A percentile compares a stretch with the other conserved stretches of the same genome.
These are phyloP conservation scores for Dendrobium nobile DNA, from an alignment of 106 monocot species.

Conservation along the genomic window DNA sequence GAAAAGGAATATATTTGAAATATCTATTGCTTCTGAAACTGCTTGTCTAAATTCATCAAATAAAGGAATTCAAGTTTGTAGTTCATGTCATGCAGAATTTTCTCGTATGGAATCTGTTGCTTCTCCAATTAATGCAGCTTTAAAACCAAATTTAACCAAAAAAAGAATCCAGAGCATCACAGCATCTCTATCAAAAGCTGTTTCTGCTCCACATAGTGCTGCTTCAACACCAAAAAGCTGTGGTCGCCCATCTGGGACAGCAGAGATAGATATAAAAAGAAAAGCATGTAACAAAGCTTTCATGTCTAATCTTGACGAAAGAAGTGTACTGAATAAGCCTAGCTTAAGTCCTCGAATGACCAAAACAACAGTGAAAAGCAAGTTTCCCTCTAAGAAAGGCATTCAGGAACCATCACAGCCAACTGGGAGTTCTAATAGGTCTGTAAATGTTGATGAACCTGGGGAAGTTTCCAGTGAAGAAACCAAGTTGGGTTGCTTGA, in stretches of 20 bases:
- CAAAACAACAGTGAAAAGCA: conserved; percentile 10
- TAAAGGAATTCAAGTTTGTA: conserved; percentile 6
- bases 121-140: conserved; percentile 10
- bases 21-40: conserved; percentile 41
- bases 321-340: conserved; percentile 4
- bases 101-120: conserved; percentile 12
- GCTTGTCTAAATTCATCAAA: background rate
- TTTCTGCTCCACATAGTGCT: background rate
- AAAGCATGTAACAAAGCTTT: background rate
- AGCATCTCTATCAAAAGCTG: background rate
- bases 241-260: background rate
- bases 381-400: conserved; percentile 15
- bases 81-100: conserved; percentile 8
- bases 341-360: conserved; percentile 1
- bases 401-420: background rate
- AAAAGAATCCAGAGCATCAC: conserved; percentile 18
- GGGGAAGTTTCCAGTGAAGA: conserved; percentile 8
- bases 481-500: conserved; percentile 8
- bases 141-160: conserved; percentile 13
- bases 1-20: conserved; percentile 33
- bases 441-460: background rate
- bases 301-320: background rate
- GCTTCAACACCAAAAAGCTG: background rate
- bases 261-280: background rate
- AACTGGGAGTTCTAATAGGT: background rate